Evolutionary conservation across 1,284 basidiomycete species (phyloP).

Genomic region (Gomphus sp.): DNA sequence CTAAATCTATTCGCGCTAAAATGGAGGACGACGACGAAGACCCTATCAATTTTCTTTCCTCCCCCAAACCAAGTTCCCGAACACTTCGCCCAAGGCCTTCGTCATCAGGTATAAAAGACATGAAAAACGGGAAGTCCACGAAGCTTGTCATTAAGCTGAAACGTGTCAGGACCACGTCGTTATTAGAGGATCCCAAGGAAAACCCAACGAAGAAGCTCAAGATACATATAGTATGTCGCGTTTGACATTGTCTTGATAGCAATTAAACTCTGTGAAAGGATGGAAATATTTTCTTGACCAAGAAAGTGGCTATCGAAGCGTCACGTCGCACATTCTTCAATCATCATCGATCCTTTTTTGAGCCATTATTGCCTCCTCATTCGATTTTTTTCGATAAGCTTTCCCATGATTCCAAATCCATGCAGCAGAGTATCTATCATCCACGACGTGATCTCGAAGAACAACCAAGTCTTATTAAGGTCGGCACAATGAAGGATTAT

Average conservation of each 20-base stretch:
- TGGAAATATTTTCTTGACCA: background rate
- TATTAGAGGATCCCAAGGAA: background rate
- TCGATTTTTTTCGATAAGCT: slow-evolving; percentile 26
- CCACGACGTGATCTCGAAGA: slow-evolving; percentile 25
- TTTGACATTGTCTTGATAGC: background rate
- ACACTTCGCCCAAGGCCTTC: background rate
- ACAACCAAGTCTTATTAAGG: slow-evolving; percentile 36
- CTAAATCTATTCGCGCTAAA: background rate
- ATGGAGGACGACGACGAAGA: background rate
- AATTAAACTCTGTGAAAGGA: background rate
- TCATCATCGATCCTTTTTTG: slow-evolving; percentile 28
- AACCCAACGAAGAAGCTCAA: slow-evolving; percentile 1
- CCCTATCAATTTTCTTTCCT: background rate
- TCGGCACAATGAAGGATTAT: slow-evolving; percentile 52
- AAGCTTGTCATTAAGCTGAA: background rate
- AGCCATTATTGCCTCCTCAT: slow-evolving; percentile 28
- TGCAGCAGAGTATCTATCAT: slow-evolving; percentile 14
- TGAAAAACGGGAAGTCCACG: background rate
- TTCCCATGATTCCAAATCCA: slow-evolving; percentile 15
- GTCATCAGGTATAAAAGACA: background rate
- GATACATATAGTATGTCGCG: background rate
- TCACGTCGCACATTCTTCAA: background rate
- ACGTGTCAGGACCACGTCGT: background rate
- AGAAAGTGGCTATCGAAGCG: background rate
- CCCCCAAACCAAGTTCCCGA: background rate